These are phyloP conservation scores for Punctularia strigosozonata DNA, from an alignment of 768 basidiomycete genomes.

Conservation along the genomic window DNA sequence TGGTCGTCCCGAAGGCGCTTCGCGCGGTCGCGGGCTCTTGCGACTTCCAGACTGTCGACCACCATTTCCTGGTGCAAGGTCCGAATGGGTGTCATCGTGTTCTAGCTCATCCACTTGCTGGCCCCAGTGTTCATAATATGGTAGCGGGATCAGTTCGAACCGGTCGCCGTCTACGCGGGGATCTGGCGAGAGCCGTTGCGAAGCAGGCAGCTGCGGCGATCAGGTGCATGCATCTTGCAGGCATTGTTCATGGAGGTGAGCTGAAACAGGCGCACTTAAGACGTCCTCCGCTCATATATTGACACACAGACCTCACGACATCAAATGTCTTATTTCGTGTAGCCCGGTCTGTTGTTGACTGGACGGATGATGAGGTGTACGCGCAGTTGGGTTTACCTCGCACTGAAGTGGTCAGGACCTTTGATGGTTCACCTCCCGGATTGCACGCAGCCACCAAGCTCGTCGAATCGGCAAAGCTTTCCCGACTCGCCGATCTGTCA, in stretches of 20 bases:
- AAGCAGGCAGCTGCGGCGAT: conserved; percentile 17
- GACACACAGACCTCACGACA: conserved; percentile 27
- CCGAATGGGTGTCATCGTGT: conserved; percentile 41
- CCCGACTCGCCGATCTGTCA: conserved; percentile 9
- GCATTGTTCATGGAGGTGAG: conserved; percentile 26
- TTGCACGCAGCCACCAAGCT: conserved; percentile 19
- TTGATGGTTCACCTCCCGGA: conserved; percentile 12
- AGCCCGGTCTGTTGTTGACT: conserved; percentile 12
- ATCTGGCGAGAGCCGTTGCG: conserved; percentile 23
- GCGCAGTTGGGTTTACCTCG: conserved; percentile 19
- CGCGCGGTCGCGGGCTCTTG: conserved; percentile 9
- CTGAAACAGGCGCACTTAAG: too few relatives aligned
- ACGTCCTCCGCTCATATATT: too few relatives aligned
- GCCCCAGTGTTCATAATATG: conserved; percentile 24
- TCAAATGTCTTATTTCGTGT: conserved; percentile 26
- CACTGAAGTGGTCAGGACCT: conserved; percentile 17
- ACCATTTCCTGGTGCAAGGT: conserved; percentile 34
- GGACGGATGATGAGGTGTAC: conserved; percentile 24
- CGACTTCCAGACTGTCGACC: conserved; percentile 20
- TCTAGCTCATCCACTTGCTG: conserved; percentile 34
- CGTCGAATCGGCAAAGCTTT: conserved; percentile 17
- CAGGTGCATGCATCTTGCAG: conserved; percentile 20
- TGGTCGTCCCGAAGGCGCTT: conserved; percentile 16
- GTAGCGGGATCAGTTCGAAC: conserved; percentile 17
- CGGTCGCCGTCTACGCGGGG: conserved; percentile 20